Base-by-base conservation (phyloP, 805 yeast genomes). In the Soucietia sequanensis region DNA sequence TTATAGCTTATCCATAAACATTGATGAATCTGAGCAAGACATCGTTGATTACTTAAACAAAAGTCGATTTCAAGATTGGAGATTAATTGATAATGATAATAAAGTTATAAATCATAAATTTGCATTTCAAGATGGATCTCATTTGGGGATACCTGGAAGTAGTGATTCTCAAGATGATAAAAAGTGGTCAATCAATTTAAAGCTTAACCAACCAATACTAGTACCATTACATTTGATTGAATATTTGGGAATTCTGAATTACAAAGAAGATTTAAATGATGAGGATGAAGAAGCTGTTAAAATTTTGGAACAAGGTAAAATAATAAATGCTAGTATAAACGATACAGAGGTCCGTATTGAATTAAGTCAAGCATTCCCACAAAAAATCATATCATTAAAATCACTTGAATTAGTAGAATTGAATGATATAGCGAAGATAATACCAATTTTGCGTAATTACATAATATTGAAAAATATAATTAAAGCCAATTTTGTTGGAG, bases 401-500 rank as follows among this genome's bases (percentile, higher is more conserved):
- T 42, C 51, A 7, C 18, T 65, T 6, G 37, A 47, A 1, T 41
- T 67, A 9, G 44, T 43, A 19, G 50, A 44, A 26, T 27, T 67
- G 23, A 35, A 36, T 15, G 61, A 58, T 20, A 43, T 66, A 3
- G 31, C 56, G 2, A 39, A 24, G 6, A 28, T 62, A 11, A 30
- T 67, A 2, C 58, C 65, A 2, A 44, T 55, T 1, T 43, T 64
- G 9, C 46, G 73, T 7, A 67, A 60, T 40, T 58, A 50, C 30
- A 22, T 59, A 16, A 56, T 59, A 2, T 43, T 68, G 20, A 41
- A 47, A 12, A 63, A 54, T 33, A 18, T 56, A 30, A 27, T 46
- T 7, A n/a, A n/a, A n/a, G n/a, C n/a, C n/a, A n/a, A n/a, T n/a
- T n/a, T 23, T 20, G 31, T 12, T 13, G 24, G 12, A 16, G 27